Evolutionary conservation across 225 moss, liverwort and hornwort genomes (phyloP).

Genomic region (Anthoceros angustus): DNA sequence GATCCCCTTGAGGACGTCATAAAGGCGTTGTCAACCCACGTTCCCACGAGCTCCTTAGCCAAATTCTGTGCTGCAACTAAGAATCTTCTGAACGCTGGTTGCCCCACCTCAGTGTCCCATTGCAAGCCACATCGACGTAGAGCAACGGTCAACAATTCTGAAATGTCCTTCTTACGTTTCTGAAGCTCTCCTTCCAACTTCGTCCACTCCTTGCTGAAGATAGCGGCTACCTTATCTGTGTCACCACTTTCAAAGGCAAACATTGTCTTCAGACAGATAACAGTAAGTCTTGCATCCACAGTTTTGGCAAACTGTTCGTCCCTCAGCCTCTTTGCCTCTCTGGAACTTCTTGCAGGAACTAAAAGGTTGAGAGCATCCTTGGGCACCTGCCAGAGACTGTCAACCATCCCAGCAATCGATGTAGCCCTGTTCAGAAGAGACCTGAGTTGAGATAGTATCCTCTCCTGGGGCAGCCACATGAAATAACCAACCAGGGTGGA

Average conservation of each 20-base stretch:
- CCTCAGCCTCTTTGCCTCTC: slow-evolving; percentile 1
- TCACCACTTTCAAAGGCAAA: slow-evolving; percentile 12
- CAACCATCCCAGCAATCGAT: slow-evolving; percentile 8
- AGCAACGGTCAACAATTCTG: not conserved
- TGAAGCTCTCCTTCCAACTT: slow-evolving; percentile 3
- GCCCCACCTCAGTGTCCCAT: slow-evolving; percentile 12
- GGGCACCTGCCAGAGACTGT: slow-evolving; percentile 12
- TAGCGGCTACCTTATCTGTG: slow-evolving; percentile 1
- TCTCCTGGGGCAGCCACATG: slow-evolving; percentile 17
- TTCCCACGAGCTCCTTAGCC: not conserved
- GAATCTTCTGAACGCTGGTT: slow-evolving; percentile 10
- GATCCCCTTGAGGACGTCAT: not conserved
- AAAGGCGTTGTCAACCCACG: slow-evolving; percentile 12
- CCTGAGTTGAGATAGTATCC: slow-evolving; percentile 6
- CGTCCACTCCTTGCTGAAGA: not conserved
- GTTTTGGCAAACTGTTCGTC: slow-evolving; percentile 3
- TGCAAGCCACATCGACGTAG: slow-evolving; percentile 8
- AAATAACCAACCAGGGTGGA: slow-evolving; percentile 15
- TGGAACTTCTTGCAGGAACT: not conserved
- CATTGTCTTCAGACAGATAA: slow-evolving; percentile 6
- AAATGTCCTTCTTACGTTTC: not conserved
- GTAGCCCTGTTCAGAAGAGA: slow-evolving; percentile 10
- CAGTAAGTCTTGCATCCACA: slow-evolving; percentile 9
- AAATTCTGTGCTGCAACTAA: slow-evolving; percentile 8
- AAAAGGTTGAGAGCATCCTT: not conserved